Evolutionary conservation across 306 rosid genomes (phyloP).

Genomic region (Nissolia schottii): DNA sequence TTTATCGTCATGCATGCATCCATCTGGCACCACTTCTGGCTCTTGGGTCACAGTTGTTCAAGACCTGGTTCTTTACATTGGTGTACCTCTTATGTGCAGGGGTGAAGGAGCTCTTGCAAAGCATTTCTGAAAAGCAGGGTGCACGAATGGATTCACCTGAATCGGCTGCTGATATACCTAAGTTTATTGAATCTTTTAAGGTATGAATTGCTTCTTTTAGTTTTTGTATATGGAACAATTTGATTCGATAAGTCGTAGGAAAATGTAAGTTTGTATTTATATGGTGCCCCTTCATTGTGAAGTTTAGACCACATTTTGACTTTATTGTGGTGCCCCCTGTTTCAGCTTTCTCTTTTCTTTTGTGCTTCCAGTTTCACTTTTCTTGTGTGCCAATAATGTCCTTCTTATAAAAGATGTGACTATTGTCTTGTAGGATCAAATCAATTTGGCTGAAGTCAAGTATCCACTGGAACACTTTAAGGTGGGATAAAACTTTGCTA

Average conservation of each 20-base stretch:
- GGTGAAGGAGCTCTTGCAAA: constrained; percentile 83
- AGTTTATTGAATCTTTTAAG: constrained; percentile 71
- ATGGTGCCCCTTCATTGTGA: constrained; percentile 1
- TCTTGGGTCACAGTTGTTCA: not conserved
- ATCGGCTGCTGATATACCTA: constrained; percentile 75
- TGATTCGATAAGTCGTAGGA: not conserved
- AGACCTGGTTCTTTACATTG: constrained; percentile 10
- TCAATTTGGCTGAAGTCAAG: constrained; percentile 79
- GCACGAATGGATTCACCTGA: constrained; percentile 70
- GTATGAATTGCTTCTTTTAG: constrained; percentile 42
- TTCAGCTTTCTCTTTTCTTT: not conserved
- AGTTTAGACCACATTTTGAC: constrained; percentile 1
- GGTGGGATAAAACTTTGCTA: constrained; percentile 37
- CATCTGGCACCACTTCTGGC: not conserved
- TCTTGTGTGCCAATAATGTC: not conserved
- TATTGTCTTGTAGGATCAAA: constrained; percentile 70
- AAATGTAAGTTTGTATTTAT: not conserved
- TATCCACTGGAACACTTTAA: constrained; percentile 74
- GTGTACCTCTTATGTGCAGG: constrained; percentile 43
- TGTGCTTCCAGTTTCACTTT: not conserved
- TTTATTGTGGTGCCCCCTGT: not conserved
- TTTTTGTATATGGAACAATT: constrained; percentile 21
- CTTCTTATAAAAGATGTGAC: constrained; percentile 19
- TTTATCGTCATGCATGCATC: constrained; percentile 6
- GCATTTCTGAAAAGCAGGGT: constrained; percentile 91